Evolutionary conservation across 2,329 filamentous ascomycete genomes (phyloP).

Genomic region (Exophiala mesophila): DNA sequence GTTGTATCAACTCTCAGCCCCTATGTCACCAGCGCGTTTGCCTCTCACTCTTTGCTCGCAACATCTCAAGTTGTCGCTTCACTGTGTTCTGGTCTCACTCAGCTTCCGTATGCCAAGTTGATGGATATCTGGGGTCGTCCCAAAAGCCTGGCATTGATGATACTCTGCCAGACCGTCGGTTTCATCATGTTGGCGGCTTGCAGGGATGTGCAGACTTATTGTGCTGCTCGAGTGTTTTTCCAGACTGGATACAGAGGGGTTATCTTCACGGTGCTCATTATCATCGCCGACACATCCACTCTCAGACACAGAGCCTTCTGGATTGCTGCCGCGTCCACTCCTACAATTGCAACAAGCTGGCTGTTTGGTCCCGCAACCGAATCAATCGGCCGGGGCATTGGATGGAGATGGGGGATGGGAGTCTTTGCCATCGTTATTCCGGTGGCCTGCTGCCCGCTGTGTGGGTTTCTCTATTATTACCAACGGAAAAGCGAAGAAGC

Average conservation of each 20-base stretch:
- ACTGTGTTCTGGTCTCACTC: slow-evolving; percentile 51
- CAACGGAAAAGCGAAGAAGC: slow-evolving; percentile 54
- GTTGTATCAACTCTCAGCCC: slow-evolving; percentile 39
- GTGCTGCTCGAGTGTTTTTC: slow-evolving; percentile 54
- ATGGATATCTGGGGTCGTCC: slow-evolving; percentile 59
- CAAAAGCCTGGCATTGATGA: slow-evolving; percentile 47
- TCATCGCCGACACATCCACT: slow-evolving; percentile 33
- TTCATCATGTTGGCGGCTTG: slow-evolving; percentile 58
- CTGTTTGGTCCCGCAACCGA: slow-evolving; percentile 18
- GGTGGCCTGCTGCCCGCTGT: slow-evolving; percentile 10
- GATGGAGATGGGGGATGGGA: slow-evolving; percentile 27
- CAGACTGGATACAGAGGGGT: slow-evolving; percentile 27
- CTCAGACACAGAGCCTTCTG: slow-evolving; percentile 18
- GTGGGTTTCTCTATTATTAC: slow-evolving; percentile 53
- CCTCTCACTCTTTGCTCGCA: slow-evolving; percentile 44
- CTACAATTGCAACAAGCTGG: slow-evolving; percentile 19
- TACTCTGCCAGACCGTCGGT: slow-evolving; percentile 39
- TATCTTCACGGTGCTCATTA: slow-evolving; percentile 26
- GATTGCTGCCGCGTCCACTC: slow-evolving; percentile 28
- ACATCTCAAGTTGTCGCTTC: slow-evolving; percentile 49
- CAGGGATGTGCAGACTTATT: slow-evolving; percentile 54
- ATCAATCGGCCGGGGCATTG: slow-evolving; percentile 17
- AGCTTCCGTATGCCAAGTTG: slow-evolving; percentile 58
- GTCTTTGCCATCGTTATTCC: slow-evolving; percentile 23
- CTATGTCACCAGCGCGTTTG: slow-evolving; percentile 50